Conservation (phyloP, 192 early-diverging fungal species). For the Geranomyces variabilis region DNA sequence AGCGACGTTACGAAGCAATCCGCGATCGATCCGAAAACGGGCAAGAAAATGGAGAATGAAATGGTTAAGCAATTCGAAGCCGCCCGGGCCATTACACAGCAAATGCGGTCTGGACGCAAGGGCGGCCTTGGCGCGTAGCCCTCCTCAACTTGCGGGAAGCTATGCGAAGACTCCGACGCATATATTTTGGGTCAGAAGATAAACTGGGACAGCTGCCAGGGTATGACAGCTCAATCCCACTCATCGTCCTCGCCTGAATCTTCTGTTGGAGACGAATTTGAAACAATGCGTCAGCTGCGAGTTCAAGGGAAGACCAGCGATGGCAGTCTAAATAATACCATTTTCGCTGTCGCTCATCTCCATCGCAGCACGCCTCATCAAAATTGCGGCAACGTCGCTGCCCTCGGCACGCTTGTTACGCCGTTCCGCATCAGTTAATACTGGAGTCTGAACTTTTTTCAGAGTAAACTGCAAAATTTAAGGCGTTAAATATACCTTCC, state of each 20-base stretch:
- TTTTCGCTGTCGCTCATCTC: slow-evolving; percentile 58
- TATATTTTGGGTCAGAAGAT: no score
- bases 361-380: slow-evolving; percentile 56
- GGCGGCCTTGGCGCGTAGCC: slow-evolving; percentile 23
- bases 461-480: slow-evolving; percentile 38
- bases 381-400: slow-evolving; percentile 47
- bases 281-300: background rate
- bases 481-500: background rate
- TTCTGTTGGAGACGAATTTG: slow-evolving; percentile 12
- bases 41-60: slow-evolving; percentile 54
- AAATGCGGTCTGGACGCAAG: slow-evolving; percentile 22
- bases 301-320: background rate
- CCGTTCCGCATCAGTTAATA: slow-evolving; percentile 12
- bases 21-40: slow-evolving; percentile 57
- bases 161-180: no score
- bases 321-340: slow-evolving; percentile 17
- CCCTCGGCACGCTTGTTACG: slow-evolving; percentile 26
- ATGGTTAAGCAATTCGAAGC: slow-evolving; percentile 65
- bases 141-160: no score
- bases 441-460: slow-evolving; percentile 35
- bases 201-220: no score
- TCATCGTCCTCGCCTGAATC: slow-evolving; percentile 36
- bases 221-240: slow-evolving; percentile 40
- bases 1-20: slow-evolving; percentile 11
- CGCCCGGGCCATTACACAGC: slow-evolving; percentile 55